Conservation (phyloP, 805 yeast species). For the Metschnikowia kofuensis region DNA sequence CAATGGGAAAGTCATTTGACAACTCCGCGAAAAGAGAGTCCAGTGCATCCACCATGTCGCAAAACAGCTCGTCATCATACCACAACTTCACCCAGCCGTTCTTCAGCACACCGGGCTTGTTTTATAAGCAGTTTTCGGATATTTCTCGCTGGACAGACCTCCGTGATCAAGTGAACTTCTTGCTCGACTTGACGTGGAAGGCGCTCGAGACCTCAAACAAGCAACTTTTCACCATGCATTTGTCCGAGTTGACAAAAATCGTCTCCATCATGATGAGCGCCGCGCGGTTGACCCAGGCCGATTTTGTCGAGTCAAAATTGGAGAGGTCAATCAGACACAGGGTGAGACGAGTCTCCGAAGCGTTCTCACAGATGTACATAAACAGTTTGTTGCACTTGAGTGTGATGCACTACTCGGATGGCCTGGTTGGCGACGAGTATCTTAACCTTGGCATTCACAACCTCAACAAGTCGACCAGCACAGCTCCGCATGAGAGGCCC, state of each 20-base stretch:
- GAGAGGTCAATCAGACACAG: slow-evolving; percentile 47
- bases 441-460: slow-evolving; percentile 30
- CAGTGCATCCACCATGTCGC: slow-evolving; percentile 33
- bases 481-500: slow-evolving; percentile 11
- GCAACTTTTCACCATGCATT: slow-evolving; percentile 50
- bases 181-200: slow-evolving; percentile 47
- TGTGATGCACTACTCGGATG: slow-evolving; percentile 33
- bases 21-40: slow-evolving; percentile 35
- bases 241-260: slow-evolving; percentile 52
- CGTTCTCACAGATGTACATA: slow-evolving; percentile 61
- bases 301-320: slow-evolving; percentile 45
- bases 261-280: slow-evolving; percentile 53
- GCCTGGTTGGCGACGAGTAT: slow-evolving; percentile 23
- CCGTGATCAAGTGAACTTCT: slow-evolving; percentile 44
- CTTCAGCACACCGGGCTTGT: slow-evolving; percentile 40
- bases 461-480: slow-evolving; percentile 21
- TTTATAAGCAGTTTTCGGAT: slow-evolving; percentile 60
- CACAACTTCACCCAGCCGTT: slow-evolving; percentile 44
- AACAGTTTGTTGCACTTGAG: slow-evolving; percentile 61
- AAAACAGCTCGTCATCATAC: slow-evolving; percentile 28
- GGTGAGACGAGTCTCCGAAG: slow-evolving; percentile 49
- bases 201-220: slow-evolving; percentile 51
- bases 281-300: slow-evolving; percentile 51
- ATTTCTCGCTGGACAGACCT: slow-evolving; percentile 59
- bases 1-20: slow-evolving; percentile 23